A percentile compares a stretch with the other conserved stretches of the same genome.
phyloP scores from a whole-genome alignment of 2,329 filamentous ascomycete species.

The Colletotrichum siamense region DNA sequence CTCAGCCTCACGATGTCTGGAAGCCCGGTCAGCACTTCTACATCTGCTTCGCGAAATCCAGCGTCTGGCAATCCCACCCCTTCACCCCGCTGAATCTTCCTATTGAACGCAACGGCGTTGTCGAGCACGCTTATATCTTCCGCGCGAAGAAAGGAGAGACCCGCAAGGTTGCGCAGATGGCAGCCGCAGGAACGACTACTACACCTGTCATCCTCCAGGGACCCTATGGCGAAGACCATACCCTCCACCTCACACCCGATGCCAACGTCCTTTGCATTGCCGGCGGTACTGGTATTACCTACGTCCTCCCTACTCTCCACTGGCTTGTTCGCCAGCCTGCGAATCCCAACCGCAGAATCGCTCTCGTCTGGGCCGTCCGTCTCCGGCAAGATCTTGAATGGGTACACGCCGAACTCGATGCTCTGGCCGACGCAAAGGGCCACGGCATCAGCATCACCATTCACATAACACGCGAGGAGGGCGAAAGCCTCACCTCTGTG shows the following conservation, averaged over 20 bases:
- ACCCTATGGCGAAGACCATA: conserved; percentile 61
- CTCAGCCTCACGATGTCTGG: conserved; percentile 67
- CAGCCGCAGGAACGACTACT: conserved; percentile 31
- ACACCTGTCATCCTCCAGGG: conserved; percentile 67
- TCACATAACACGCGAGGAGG: background rate
- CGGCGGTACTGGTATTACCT: conserved; percentile 45
- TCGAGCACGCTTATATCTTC: conserved; percentile 62
- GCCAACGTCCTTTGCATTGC: conserved; percentile 46
- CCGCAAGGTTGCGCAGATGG: conserved; percentile 54
- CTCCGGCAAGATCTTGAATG: conserved; percentile 28
- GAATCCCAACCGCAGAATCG: conserved; percentile 29
- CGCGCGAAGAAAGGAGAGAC: conserved; percentile 67
- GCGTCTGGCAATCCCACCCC: conserved; percentile 76
- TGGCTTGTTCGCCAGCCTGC: conserved; percentile 28
- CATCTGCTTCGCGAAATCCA: conserved; percentile 69
- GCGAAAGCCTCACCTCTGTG: background rate
- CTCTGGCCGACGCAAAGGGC: background rate
- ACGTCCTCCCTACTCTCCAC: conserved; percentile 47
- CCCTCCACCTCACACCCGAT: conserved; percentile 43
- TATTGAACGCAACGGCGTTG: conserved; percentile 38
- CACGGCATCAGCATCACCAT: conserved; percentile 1
- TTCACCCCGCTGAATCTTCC: conserved; percentile 69
- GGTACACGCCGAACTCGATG: background rate
- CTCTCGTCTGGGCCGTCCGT: conserved; percentile 68
- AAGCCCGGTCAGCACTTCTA: conserved; percentile 74